Evolutionary conservation across 306 rosid species (phyloP).

Genomic region (Vigna hirtella): DNA sequence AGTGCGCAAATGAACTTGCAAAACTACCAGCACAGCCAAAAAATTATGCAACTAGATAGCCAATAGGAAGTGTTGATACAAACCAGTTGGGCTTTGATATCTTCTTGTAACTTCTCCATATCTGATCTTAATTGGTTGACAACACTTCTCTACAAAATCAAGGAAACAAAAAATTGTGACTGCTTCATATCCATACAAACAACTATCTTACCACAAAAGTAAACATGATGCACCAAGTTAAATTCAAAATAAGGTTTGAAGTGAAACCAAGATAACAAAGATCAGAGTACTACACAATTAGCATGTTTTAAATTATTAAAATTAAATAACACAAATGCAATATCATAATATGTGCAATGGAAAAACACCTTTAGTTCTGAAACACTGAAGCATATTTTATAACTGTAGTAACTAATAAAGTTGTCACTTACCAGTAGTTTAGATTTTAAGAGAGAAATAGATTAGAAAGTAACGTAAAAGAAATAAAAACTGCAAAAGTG

Average conservation of each 20-base stretch:
- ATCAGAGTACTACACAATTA: slow-evolving; percentile 33
- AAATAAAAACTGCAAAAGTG: slow-evolving; percentile 16
- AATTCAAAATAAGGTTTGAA: slow-evolving; percentile 17
- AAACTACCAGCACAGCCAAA: slow-evolving; percentile 14
- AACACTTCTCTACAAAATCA: slow-evolving; percentile 66
- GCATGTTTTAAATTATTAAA: slow-evolving; percentile 7
- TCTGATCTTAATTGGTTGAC: slow-evolving; percentile 88
- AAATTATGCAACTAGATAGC: slow-evolving; percentile 17
- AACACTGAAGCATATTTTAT: not conserved
- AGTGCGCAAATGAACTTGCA: slow-evolving; percentile 14
- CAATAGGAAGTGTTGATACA: slow-evolving; percentile 43
- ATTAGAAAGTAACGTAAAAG: slow-evolving; percentile 6
- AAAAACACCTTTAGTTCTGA: not conserved
- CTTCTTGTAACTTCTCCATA: slow-evolving; percentile 79
- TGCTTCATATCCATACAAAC: slow-evolving; percentile 16
- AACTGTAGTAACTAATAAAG: slow-evolving; percentile 10
- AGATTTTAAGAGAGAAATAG: slow-evolving; percentile 33
- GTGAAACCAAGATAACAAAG: slow-evolving; percentile 24
- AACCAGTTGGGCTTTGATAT: slow-evolving; percentile 82
- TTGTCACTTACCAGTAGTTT: not conserved
- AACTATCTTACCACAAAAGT: slow-evolving; percentile 30
- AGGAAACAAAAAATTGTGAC: slow-evolving; percentile 39
- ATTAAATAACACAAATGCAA: slow-evolving; percentile 16
- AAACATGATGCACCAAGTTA: slow-evolving; percentile 29
- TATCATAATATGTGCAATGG: slow-evolving; percentile 1